Base-by-base conservation (phyloP, 768 basidiomycete species). In the Cystofilobasidium ferigula region DNA sequence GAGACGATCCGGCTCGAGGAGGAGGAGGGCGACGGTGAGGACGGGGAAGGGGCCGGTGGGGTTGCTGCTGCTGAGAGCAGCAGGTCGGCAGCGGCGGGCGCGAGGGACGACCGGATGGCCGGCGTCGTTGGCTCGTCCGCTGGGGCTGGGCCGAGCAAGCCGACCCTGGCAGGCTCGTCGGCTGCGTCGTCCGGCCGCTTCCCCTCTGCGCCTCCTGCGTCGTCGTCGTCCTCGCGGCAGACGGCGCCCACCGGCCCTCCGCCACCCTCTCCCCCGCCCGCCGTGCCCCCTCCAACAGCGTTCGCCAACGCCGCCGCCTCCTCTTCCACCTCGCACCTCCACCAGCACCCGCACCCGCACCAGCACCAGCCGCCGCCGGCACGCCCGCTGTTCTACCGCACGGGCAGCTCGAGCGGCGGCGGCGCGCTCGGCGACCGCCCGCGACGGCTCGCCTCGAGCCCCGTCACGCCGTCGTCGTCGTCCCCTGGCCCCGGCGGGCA, bases 1-100 rank as follows among this genome's bases (percentile, higher is more conserved):
- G 70, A 68, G 42, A 63, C 67, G 16, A 38, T 68, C 9, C 30
- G 62, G 40, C 62, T 57, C 26, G 67, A 68, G 45, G 67, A 68
- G 26, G 67, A 68, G 43, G 67, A 68, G 3, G 48, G 45, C 2
- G 67, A 62, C 36, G 48, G 34, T 16, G n/a, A 24, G 4, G 62
- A n/a, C 30, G 62, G 32, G 6, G 48, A 22, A 22, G 24, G 22
- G 7, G 32, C 22, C 34, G 57, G 43, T 28, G 57, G 40, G 22
- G 48, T 3, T 18, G 30, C 28, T 32, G 51, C 28, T 14, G 3
- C 16, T 26, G 32, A 5, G 4, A n/a, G 28, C 51, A 14, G 28
- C 8, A 32, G 13, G 3, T 2, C 14, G 14, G 51, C 22, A 48
- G 51, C 48, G 9, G 48, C 48, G 16, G 13, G 28, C 4, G 48